Conservation (phyloP, 352 stramenopile genomes). For the Pythium phragmiticola region DNA sequence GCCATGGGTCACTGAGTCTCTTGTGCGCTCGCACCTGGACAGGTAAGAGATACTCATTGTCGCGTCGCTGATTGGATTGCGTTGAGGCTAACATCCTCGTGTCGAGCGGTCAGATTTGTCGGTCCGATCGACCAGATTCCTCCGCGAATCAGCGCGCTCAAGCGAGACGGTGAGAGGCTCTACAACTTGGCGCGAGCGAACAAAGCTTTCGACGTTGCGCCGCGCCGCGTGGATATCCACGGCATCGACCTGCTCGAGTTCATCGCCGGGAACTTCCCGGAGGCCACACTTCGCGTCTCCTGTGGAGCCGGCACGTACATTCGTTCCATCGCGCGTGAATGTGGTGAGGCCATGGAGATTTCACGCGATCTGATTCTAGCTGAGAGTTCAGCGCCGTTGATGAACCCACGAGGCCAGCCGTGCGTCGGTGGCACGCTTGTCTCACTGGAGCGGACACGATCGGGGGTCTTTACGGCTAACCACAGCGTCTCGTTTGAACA, state of each 20-base stretch:
- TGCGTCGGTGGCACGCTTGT: slow-evolving; percentile 65
- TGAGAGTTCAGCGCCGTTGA: background rate
- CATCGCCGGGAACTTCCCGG: slow-evolving; percentile 46
- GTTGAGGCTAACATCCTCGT: background rate
- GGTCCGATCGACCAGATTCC: slow-evolving; percentile 76
- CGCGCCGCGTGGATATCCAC: slow-evolving; percentile 63
- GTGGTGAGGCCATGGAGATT: slow-evolving; percentile 59
- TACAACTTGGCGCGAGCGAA: slow-evolving; percentile 75
- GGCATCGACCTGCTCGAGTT: slow-evolving; percentile 61
- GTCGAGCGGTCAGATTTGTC: slow-evolving; percentile 49
- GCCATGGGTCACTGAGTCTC: slow-evolving; percentile 52
- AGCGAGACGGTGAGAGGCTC: slow-evolving; percentile 70
- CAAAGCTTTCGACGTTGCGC: slow-evolving; percentile 54
- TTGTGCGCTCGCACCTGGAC: slow-evolving; percentile 38
- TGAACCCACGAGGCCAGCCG: slow-evolving; percentile 26
- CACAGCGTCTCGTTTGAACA: slow-evolving; percentile 60
- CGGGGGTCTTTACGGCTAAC: slow-evolving; percentile 50
- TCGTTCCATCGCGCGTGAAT: slow-evolving; percentile 84
- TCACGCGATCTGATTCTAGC: slow-evolving; percentile 25
- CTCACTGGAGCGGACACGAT: slow-evolving; percentile 58
- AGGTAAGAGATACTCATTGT: slow-evolving; percentile 30
- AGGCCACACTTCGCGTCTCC: slow-evolving; percentile 58
- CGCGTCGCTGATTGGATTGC: background rate
- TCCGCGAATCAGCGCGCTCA: slow-evolving; percentile 78
- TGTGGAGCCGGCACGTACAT: slow-evolving; percentile 86